Base-by-base conservation (phyloP, 2,329 filamentous ascomycete genomes). In the Aspergillus viridinutans region DNA sequence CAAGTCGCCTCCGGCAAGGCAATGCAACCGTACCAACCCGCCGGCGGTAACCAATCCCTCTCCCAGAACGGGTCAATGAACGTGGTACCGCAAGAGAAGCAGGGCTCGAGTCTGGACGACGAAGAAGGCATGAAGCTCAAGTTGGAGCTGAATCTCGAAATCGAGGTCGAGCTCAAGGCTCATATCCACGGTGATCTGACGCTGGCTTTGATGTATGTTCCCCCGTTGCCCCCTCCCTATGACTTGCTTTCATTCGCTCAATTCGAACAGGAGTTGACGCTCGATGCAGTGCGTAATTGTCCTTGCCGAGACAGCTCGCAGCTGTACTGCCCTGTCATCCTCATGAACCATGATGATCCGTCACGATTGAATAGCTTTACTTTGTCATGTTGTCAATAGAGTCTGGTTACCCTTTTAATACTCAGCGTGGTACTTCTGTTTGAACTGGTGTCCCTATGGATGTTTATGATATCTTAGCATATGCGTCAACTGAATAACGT, bases 131-230 rank as follows among this genome's bases (percentile, higher is more conserved):
- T 86, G 61, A 80, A 82, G 63, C 64, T 85, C 71, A 75, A 81
- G 63, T 65, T 86, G 60, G 83, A 86, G 63, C 72, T 85, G 62
- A 86, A 86, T 65, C 72, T 86, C 58, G 83, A 85, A 68, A 83
- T 86, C 67, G 83, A 86, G 67, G 79, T 86, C 54, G 81, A 85
- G 66, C 72, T 86, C 49, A 86, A 86, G 76, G 83, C 83, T n/a
- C 85, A 83, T 72, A 85, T 86, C 63, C 83, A 85, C 61, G 83
- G 83, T 73, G 83, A 86, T 65, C 73, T 86, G 58, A 85, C 84
- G n/a, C 68, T 86, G 54, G 83, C 72, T 54, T 65, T 78, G 45
- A 69, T 78, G 75, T 78, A 73, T 71, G 75, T 76, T 26, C 28
- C 48, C 49, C 45, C 48, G 4, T 35, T 50, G 26, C 23, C 38